Evolutionary conservation across 2,329 filamentous ascomycete species (phyloP), one percentile per base, ranked within the genome.

Genomic region (Rugonectria rugulosa): DNA sequence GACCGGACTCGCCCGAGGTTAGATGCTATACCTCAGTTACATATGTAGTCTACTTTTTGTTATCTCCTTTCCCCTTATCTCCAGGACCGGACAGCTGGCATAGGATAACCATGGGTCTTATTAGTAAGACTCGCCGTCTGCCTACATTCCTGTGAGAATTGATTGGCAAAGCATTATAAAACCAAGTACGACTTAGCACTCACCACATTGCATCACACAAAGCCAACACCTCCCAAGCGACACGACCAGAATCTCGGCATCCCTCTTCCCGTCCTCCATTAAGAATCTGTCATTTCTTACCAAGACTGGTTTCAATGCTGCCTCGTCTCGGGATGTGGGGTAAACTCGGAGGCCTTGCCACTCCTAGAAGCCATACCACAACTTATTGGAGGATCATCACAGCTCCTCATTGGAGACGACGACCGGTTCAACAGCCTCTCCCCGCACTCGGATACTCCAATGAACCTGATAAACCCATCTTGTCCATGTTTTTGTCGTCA

Each of bases 311-410:
- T n/a, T n/a, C 32, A 31, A 21, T 23, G 27, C 7, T 34, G 6
- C 3, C 24, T 26, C 21, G 14, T 9, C 26, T 47, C 50, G 42
- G 42, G 29, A 46, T 41, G 50, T 27, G 50, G 50, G 42, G 50
- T 46, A 36, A 34, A 41, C n/a, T 53, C 50, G 42, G 50, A 19
- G 15, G 10, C 8, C 11, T 29, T 38, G 12, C 42, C 24, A 15
- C 34, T 41, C 27, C 26, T 6, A 46, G 43, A 36, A 45, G 15
- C 12, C 3, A 6, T 36, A 10, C 43, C 43, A 31, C 6, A 20
- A 10, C 21, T 24, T 8, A 31, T 17, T 21, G 42, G 20, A 15
- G 42, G 23, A 6, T 10, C 32, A 45, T 34, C 11, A 24, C 15
- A 27, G n/a, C 34, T 21, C 38, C 34, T 21, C 20, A 53, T 53